These are phyloP conservation scores for Pythium brachiatum DNA, from an alignment of 352 stramenopile species.

Conservation along the genomic window DNA sequence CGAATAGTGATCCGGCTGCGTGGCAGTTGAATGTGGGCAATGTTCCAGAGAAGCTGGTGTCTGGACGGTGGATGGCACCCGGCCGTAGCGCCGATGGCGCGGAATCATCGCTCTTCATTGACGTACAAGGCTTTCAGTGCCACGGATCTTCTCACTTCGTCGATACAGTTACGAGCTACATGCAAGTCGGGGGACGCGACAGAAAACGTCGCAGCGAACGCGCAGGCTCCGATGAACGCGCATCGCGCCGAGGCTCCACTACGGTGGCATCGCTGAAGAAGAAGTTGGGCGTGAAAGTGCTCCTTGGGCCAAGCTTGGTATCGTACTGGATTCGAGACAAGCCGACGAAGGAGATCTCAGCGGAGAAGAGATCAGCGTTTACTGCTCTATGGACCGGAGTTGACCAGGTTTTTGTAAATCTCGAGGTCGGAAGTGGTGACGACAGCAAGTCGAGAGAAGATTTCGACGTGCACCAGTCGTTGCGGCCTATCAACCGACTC, in stretches of 20 bases:
- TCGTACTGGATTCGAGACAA: slow-evolving; percentile 45
- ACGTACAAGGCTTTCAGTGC: slow-evolving; percentile 68
- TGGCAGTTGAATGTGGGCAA: slow-evolving; percentile 76
- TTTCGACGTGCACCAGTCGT: neutral
- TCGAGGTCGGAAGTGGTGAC: slow-evolving; percentile 36
- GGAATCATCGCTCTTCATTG: slow-evolving; percentile 38
- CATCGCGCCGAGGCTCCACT: neutral
- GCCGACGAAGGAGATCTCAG: neutral
- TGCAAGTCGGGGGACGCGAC: neutral
- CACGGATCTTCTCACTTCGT: slow-evolving; percentile 64
- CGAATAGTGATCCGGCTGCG: slow-evolving; percentile 54
- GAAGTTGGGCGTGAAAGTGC: slow-evolving; percentile 38
- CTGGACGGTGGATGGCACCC: slow-evolving; percentile 48
- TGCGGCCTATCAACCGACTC: neutral
- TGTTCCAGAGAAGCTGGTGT: slow-evolving; percentile 66
- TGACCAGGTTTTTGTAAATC: slow-evolving; percentile 63
- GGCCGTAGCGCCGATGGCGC: slow-evolving; percentile 5
- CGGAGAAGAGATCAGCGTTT: neutral
- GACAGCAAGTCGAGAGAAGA: neutral
- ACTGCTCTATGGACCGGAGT: slow-evolving; percentile 39
- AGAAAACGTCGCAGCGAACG: neutral
- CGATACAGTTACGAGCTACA: slow-evolving; percentile 18
- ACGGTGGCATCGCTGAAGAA: neutral
- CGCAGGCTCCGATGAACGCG: neutral
- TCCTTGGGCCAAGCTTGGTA: slow-evolving; percentile 59